Base-by-base conservation (phyloP, 2,329 filamentous ascomycete species). In the Furcasterigmium sp. region DNA sequence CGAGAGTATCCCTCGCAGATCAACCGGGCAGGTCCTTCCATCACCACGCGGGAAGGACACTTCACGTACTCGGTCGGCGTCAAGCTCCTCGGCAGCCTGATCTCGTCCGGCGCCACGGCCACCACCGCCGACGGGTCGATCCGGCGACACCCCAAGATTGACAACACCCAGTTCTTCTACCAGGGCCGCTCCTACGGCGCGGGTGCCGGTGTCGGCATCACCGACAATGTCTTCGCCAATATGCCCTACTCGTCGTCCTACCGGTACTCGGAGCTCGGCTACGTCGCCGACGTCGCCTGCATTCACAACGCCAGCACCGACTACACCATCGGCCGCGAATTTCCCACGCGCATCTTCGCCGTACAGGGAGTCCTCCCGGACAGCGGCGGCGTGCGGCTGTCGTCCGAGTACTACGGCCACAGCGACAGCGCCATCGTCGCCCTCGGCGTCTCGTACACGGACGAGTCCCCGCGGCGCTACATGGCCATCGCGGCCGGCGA, bases 301-400 rank as follows among this genome's bases (percentile, higher is more conserved):
- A 61, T 58, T 15, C 63, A 66, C 51, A 68, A 68, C 48, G 23
- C 37, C 8, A 60, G 53, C n/a, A 54, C 52, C 4, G 47, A 59
- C 26, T 67, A 64, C 37, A 38, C 37, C 3, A 50, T 61, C 15
- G 18, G 41, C 32, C 9, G 29, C 14, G n/a, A n/a, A n/a, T 32
- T 32, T 14, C 23, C 23, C 15, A 29, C 15, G 13, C 37, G 46
- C 3, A 50, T 60, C 3, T 46, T 39, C 26, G 15, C 37, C 3
- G 41, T 37, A 10, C 17, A 25, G 13, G 46, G 46, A 2, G 35
- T 37, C 13, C 28, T 48, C 8, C 46, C 48, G 3, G 43, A 50
- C 25, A 44, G 26, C 21, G 36, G 37, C n/a, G 39, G 38, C 18
- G 36, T 25, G 8, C 50, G 47, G 3, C 55, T 60, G 39, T 57